These are phyloP conservation scores for Cryptococcus sp. DNA, from an alignment of 1,284 basidiomycete genomes.

Conservation along the genomic window DNA sequence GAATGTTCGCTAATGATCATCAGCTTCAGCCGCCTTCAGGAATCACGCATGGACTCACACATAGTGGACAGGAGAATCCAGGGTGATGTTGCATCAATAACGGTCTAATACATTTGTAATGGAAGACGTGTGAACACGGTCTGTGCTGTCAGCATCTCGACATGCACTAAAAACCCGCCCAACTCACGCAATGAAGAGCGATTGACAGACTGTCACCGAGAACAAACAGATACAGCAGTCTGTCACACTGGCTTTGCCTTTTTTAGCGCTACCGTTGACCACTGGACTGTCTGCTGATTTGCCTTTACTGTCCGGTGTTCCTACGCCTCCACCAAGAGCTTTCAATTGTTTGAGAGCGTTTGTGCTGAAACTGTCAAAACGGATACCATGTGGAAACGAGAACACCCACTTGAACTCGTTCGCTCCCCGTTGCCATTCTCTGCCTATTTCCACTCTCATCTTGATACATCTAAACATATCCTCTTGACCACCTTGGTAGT, in stretches of 20 bases:
- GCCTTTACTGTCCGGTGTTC: conserved; percentile 9
- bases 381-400: not conserved
- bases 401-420: conserved; percentile 90
- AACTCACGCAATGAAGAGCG: conserved; percentile 79
- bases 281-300: too few species aligned
- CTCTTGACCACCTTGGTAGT: conserved; percentile 96
- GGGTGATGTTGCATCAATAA: conserved; percentile 82
- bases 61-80: conserved; percentile 91
- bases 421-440: conserved; percentile 81
- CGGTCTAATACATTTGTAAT: conserved; percentile 96
- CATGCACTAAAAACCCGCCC: not conserved
- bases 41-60: conserved; percentile 47
- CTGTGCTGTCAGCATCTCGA: conserved; percentile 25
- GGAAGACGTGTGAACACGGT: conserved; percentile 95
- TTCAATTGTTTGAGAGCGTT: conserved; percentile 45
- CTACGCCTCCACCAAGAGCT: conserved; percentile 28
- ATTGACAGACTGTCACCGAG: conserved; percentile 88
- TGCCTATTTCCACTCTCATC: conserved; percentile 80
- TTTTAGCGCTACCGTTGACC: conserved; percentile 29
- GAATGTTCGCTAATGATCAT: conserved; percentile 59
- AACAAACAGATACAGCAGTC: conserved; percentile 98
- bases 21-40: not conserved
- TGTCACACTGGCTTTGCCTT: conserved; percentile 53
- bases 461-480: conserved; percentile 98
- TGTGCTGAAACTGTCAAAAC: conserved; percentile 22